Base-by-base conservation (phyloP, 176 grass and related monocot species). In the Neostapfia colusana region DNA sequence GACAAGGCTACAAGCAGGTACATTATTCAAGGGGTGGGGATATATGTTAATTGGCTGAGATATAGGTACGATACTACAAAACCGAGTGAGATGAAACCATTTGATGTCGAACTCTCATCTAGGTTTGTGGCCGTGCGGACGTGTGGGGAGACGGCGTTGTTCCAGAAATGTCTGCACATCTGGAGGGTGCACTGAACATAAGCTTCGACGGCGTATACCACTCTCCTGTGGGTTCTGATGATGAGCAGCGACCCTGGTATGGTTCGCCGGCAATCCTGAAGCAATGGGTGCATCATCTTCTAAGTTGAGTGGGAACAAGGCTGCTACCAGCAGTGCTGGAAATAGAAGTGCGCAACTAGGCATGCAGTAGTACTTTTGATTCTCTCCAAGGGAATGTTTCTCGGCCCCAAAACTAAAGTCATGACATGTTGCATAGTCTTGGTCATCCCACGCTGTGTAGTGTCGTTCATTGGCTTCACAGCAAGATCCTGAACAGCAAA, bases 1-100 rank as follows among this genome's bases (percentile, higher is more conserved):
- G 91, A 58, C 95, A 98, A 88, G 79, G 91, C 16, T 98, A 98
- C 85, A 98, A 98, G 67, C 95, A 98, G 95, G 95, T 98, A 84
- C 26, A 14, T 21, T 72, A 8, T n/a, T 21, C 10, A 10, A 9
- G 15, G 24, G 15, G 10, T 46, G 40, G 25, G 17, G n/a, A 43
- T 2, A 31, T 23, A 41, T 14, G n/a, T 35, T 20, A n/a, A 24
- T 38, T 42, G 35, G 6, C 11, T 51, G 7, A 16, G 42, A 64
- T 34, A 72, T 31, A 72, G 23, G 6, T 64, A 37, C 17, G 15
- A 73, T 9, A 8, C 25, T 50, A 27, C 3, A 23, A 64, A 64
- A 74, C 10, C 17, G 7, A 56, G 53, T 0, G 12, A 62, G 63
- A 44, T 17, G 69, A 50, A 4, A 68, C n/a, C 70, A 39, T 66